Evolutionary conservation across 345 rosid species (phyloP), one percentile per base, ranked within the genome.

Genomic region (Tarenaya hassleriana): DNA sequence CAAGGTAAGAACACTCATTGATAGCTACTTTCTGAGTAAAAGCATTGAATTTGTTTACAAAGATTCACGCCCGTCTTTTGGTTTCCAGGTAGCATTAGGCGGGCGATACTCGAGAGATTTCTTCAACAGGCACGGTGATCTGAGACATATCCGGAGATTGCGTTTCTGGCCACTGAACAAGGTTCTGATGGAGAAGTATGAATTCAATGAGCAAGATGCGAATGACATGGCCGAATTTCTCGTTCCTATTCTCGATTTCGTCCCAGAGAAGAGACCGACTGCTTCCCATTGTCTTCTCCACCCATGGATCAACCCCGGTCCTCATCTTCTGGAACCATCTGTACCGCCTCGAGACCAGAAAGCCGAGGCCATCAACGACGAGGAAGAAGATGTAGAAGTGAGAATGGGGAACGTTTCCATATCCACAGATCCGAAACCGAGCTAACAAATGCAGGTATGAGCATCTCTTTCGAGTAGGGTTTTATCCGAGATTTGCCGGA

Each of bases 81-180:
- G 2, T 2, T 24, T 24, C 5, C 75, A 91, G 98, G 69, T 84
- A 76, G 96, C 98, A 32, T 73, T 82, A 46, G 75, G 86, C 0
- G 96, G 98, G 13, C 86, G 78, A 12, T 71, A 76, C 64, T 91
- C 96, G 4, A 72, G 92, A 42, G 86, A 87, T 58, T 81, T 76
- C 72, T 87, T 91, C 78, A 87, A 77, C 63, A 74, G 85, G 52
- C 56, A 76, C 13, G 96, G 98, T 45, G 95, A 87, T 27, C 68
- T 91, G 64, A 81, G 80, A 74, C 96, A 91, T 66, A 87, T 91
- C 34, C 80, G 75, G 38, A 47, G 67, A 40, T 50, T 91, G 66
- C 86, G 88, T n/a, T 82, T 87, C 52, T 91, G 98, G 98, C 80
- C 90, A 53, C 69, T 84, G 3, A 63, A 58, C 45, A 87, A 84